Conservation (phyloP, 257 asterid species). For the Linaria vulgaris region DNA sequence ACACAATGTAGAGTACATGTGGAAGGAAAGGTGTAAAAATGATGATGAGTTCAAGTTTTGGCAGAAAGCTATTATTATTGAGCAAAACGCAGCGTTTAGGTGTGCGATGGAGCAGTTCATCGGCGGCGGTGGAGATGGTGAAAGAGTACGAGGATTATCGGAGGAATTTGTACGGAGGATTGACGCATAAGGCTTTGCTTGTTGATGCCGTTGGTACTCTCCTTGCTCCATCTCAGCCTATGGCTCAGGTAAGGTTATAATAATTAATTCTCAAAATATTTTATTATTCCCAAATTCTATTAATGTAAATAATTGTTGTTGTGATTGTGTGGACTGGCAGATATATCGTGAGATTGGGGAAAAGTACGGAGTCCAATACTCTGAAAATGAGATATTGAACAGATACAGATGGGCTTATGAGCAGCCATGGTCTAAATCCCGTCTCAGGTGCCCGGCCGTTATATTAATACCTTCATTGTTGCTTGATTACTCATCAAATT, state of each 20-base stretch:
- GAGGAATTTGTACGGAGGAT: slow-evolving; percentile 78
- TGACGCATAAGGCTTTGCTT: slow-evolving; percentile 88
- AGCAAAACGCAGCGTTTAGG: no score
- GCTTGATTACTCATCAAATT: no score
- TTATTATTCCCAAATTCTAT: no score
- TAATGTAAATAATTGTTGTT: neutral
- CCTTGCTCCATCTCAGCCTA: slow-evolving; percentile 89
- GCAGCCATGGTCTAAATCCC: slow-evolving; percentile 96
- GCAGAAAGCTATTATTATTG: no score
- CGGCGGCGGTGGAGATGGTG: slow-evolving; percentile 48
- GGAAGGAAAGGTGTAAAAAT: no score
- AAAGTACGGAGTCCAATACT: slow-evolving; percentile 86
- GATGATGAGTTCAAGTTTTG: no score
- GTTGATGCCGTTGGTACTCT: slow-evolving; percentile 99
- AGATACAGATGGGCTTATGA: slow-evolving; percentile 92
- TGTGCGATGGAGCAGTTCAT: slow-evolving; percentile 35
- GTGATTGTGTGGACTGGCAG: slow-evolving; percentile 42
- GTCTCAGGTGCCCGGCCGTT: slow-evolving; percentile 98
- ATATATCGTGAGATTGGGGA: slow-evolving; percentile 90
- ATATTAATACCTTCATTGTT: no score
- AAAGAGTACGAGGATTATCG: slow-evolving; percentile 93
- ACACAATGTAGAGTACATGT: no score
- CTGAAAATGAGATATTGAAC: slow-evolving; percentile 76
- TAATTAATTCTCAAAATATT: no score
- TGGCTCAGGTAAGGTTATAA: slow-evolving; percentile 99